Base-by-base conservation (phyloP, 2,329 filamentous ascomycete genomes). In the Fonsecaea erecta region DNA sequence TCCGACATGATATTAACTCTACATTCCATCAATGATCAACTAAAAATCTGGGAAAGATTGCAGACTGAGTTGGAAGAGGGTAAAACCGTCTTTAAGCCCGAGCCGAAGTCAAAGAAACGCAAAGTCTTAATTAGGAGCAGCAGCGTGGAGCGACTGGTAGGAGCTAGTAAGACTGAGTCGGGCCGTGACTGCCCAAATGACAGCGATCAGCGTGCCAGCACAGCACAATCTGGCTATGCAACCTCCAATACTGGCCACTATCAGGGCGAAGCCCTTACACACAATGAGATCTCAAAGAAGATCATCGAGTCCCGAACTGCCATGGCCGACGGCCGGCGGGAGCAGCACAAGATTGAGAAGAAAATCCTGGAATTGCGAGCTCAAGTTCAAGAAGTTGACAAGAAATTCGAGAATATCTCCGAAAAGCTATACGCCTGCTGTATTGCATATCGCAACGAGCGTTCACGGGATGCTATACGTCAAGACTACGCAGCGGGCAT, bases 401-500 rank as follows among this genome's bases (percentile, higher is more conserved):
- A 71, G 0, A 72, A 76, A 35, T 66, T 75, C 14, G 71, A 71
- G 1, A 65, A 71, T 1, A 72, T 81, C 16, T 71, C 77, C 48
- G 75, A 73, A 2, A 72, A 79, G n/a, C 68, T 71, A 18, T 62
- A 56, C 8, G 56, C 53, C 7, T 60, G 64, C 1, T 84, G 86
- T 66, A 86, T 89, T 62, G 75, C 77, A 16, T 81, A 80, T 3
- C 79, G 87, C 26, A 90, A 89, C 59, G 71, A 81, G 0, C 87
- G 85, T 64, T 84, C 85, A 0, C 83, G 81, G 60, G 71, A 71
- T 0, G 81, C 81, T 0, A 88, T 90, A 43, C 82, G 84, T 70
- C 73, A 78, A 12, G 85, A 89, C 60, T 89, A 88, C 71, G 85
- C 85, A 1, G 77, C 79, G 52, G 86, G 86, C 0, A 84, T 89